Evolutionary conservation across 306 rosid genomes (phyloP).

Genomic region (Gleditsia sinensis): DNA sequence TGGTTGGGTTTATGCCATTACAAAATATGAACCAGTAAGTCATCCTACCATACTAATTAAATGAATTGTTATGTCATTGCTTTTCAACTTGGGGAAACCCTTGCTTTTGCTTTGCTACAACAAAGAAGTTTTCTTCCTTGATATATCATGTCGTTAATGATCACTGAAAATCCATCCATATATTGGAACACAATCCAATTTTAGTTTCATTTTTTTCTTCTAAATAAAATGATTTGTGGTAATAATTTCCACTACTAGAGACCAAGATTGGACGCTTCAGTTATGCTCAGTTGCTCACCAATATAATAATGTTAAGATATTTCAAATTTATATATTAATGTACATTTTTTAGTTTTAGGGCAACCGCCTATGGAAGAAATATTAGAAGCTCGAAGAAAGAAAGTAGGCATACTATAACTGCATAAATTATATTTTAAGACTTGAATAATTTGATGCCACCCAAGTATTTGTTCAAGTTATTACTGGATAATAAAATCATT

Average conservation of each 20-base stretch:
- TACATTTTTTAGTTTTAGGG: conserved; percentile 52
- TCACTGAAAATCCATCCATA: not conserved
- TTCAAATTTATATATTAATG: not conserved
- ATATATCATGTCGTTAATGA: conserved; percentile 23
- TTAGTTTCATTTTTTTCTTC: not conserved
- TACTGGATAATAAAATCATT: too few species aligned
- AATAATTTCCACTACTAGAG: not conserved
- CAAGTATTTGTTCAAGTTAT: too few species aligned
- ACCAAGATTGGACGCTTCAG: not conserved
- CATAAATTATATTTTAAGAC: too few species aligned
- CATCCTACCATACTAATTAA: too few species aligned
- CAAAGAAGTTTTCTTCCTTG: conserved; percentile 16
- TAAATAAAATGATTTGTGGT: not conserved
- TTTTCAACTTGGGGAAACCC: too few species aligned
- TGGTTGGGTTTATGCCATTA: conserved; percentile 92
- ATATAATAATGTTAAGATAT: not conserved
- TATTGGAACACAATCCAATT: not conserved
- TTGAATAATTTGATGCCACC: too few species aligned
- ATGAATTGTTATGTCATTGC: too few species aligned
- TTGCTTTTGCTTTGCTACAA: conserved; percentile 17
- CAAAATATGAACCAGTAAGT: conserved; percentile 83
- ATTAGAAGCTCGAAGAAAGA: conserved; percentile 63
- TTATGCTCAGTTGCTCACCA: not conserved
- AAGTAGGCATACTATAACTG: conserved; percentile 49
- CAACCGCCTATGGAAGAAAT: conserved; percentile 79